Evolutionary conservation across 2,329 filamentous ascomycete species (phyloP).

Genomic region (Curvularia eragrostidis): DNA sequence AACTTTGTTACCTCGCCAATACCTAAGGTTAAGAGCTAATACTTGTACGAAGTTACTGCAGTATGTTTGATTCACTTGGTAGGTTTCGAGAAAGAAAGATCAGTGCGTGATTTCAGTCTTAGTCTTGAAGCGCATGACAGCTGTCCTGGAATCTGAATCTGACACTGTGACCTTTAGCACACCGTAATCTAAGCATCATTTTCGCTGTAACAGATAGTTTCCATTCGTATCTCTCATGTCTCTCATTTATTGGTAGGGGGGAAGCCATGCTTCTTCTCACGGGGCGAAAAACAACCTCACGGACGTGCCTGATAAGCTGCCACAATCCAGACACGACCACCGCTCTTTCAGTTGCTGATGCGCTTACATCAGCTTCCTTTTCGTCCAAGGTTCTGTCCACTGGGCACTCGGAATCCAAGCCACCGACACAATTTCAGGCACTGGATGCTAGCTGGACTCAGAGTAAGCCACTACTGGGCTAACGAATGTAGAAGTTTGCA

Average conservation of each 20-base stretch:
- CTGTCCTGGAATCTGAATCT: neutral
- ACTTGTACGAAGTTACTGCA: neutral
- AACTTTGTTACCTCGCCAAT: neutral
- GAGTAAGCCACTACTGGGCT: too few relatives aligned
- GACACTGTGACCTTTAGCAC: neutral
- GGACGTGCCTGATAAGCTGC: too few relatives aligned
- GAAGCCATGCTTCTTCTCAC: neutral
- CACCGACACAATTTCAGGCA: too few relatives aligned
- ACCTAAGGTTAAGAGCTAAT: neutral
- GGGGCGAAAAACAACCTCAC: neutral
- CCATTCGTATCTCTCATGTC: neutral
- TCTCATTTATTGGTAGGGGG: neutral
- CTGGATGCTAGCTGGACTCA: too few relatives aligned
- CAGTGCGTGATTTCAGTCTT: neutral
- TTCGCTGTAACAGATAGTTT: neutral
- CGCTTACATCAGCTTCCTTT: too few relatives aligned
- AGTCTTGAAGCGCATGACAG: neutral
- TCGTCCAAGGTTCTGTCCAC: too few relatives aligned
- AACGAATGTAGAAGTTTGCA: too few relatives aligned
- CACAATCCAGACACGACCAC: too few relatives aligned
- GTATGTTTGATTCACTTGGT: too few relatives aligned
- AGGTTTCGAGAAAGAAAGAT: neutral
- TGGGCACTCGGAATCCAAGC: too few relatives aligned
- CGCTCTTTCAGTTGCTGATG: too few relatives aligned
- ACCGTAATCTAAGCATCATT: neutral